These are phyloP conservation scores for Senna siamea DNA, from an alignment of 306 rosid genomes.

Conservation along the genomic window DNA sequence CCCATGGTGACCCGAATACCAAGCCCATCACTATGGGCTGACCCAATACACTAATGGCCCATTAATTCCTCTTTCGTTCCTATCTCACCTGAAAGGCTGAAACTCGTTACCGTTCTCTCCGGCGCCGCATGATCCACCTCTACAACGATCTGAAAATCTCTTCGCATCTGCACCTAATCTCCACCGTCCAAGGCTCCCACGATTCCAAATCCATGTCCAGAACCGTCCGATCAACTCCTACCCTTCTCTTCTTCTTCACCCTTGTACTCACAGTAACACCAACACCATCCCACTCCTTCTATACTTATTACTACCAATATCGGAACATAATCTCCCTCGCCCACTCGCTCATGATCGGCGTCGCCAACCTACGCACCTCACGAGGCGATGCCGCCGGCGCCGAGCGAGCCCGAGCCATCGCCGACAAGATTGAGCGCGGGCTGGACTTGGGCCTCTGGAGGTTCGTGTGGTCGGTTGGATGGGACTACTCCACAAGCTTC, in stretches of 20 bases:
- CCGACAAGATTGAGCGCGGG: conserved; percentile 56
- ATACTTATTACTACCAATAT: conserved; percentile 51
- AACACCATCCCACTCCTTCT: conserved; percentile 51
- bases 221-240: conserved; percentile 44
- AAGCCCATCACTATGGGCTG: not conserved
- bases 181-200: not conserved
- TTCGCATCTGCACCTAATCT: not conserved
- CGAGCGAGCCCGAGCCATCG: conserved; percentile 54
- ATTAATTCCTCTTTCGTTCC: not conserved
- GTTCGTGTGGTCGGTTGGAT: conserved; percentile 55
- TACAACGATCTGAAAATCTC: too few species aligned
- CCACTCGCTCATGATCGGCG: conserved; percentile 67
- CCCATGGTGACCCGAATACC: too few species aligned
- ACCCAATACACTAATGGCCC: not conserved
- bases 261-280: conserved; percentile 52
- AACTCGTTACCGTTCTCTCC: not conserved
- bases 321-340: conserved; percentile 59
- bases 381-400: conserved; percentile 77
- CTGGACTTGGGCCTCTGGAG: conserved; percentile 56
- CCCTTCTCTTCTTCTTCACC: conserved; percentile 34
- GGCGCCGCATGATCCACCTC: not conserved
- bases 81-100: not conserved
- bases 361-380: conserved; percentile 72
- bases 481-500: conserved; percentile 67
- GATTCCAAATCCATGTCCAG: conserved; percentile 42